A percentile compares a stretch with the other conserved stretches of the same genome.
Conservation (phyloP, 108 stramenopile genomes). For the Nitzschia palea region DNA sequence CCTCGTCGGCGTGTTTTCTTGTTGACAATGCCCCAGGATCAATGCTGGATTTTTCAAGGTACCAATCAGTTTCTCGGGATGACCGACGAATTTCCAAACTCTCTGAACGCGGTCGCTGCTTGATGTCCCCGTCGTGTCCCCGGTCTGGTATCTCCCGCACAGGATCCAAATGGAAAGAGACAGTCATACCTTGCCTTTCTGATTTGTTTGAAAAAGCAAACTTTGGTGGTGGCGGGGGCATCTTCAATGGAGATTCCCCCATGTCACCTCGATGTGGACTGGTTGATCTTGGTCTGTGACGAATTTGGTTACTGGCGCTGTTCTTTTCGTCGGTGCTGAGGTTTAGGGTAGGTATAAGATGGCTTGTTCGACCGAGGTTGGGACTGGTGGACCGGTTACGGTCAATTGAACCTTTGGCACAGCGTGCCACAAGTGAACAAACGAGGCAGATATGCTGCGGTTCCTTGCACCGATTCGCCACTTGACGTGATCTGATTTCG, state of each 20-base stretch:
- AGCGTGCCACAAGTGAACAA: conserved; percentile 58
- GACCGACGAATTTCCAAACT: conserved; percentile 25
- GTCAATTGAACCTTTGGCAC: conserved; percentile 37
- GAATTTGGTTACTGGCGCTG: not conserved
- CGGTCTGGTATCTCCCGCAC: not conserved
- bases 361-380: conserved; percentile 6
- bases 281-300: conserved; percentile 3
- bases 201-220: not conserved
- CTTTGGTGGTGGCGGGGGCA: conserved; percentile 24
- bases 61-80: not conserved
- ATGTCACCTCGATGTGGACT: not conserved
- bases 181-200: not conserved
- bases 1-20: not conserved
- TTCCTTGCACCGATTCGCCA: conserved; percentile 18
- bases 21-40: not conserved
- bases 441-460: conserved; percentile 55
- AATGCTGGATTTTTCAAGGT: not conserved
- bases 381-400: conserved; percentile 13
- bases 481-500: conserved; percentile 56
- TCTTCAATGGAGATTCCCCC: not conserved
- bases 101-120: conserved; percentile 23
- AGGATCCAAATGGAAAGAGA: not conserved
- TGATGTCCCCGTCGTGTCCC: not conserved
- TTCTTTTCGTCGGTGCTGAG: conserved; percentile 3
- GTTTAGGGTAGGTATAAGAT: conserved; percentile 26